Percentiles rank a stretch among this genome's conserved stretches.
Evolutionary conservation across 1,284 basidiomycete species (phyloP).

Genomic region (Kwoniella shivajii): DNA sequence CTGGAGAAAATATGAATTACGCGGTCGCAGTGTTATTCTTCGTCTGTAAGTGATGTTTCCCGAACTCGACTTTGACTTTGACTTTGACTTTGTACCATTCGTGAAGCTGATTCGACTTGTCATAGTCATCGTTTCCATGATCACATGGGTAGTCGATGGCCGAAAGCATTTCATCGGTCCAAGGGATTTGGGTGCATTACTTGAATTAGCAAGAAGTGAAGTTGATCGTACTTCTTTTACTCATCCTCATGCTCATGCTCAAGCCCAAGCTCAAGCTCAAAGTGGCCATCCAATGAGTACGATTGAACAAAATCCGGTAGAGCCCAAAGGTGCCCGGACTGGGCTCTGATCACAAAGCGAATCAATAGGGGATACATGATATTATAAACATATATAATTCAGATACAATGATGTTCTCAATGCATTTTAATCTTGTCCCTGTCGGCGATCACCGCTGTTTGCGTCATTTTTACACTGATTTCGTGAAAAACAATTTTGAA

Average conservation of each 20-base stretch:
- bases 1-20: slow-evolving; percentile 56
- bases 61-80: too few relatives aligned
- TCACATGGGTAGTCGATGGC: slow-evolving; percentile 51
- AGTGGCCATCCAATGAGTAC: neutral
- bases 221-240: slow-evolving; percentile 13
- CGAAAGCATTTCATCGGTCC: slow-evolving; percentile 53
- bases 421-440: too few relatives aligned
- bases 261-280: neutral
- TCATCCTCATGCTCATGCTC: neutral
- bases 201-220: slow-evolving; percentile 34
- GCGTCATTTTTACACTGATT: neutral
- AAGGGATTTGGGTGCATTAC: slow-evolving; percentile 46
- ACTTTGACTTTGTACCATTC: neutral
- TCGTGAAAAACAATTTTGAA: neutral
- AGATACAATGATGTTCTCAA: too few relatives aligned
- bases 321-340: too few relatives aligned
- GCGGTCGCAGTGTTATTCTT: slow-evolving; percentile 48
- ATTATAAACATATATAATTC: too few relatives aligned
- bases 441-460: neutral
- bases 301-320: too few relatives aligned
- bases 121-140: slow-evolving; percentile 39
- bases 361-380: too few relatives aligned
- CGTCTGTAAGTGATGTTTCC: slow-evolving; percentile 24
- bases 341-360: too few relatives aligned
- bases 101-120: neutral